Conservation (phyloP, 1,284 basidiomycete species). For the Ceratobasidium sp. region DNA sequence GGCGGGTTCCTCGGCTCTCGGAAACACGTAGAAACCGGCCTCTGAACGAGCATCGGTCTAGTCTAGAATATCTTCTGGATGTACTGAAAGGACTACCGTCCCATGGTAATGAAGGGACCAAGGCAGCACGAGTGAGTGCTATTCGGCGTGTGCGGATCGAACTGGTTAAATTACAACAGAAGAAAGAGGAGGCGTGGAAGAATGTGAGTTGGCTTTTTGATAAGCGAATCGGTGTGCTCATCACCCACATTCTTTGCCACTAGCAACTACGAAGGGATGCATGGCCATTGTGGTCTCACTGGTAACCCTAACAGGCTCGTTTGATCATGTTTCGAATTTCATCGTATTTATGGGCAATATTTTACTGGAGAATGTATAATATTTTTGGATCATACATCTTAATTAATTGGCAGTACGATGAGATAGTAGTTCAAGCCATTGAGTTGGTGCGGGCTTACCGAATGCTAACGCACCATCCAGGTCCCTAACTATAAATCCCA, state of each 20-base stretch:
- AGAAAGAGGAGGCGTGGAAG: conserved; percentile 28
- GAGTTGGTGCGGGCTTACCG: neutral
- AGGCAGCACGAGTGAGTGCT: conserved; percentile 22
- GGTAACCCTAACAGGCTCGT: neutral
- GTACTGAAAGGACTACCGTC: conserved; percentile 22
- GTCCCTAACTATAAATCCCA: conserved; percentile 69
- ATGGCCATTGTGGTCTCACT: conserved; percentile 21
- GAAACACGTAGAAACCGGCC: conserved; percentile 28
- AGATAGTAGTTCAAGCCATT: neutral
- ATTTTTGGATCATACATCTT: neutral
- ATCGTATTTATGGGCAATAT: neutral
- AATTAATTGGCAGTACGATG: neutral
- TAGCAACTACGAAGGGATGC: conserved; percentile 1
- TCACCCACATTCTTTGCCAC: neutral
- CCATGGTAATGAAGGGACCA: conserved; percentile 15
- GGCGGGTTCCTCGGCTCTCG: conserved; percentile 26
- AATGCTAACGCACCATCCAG: neutral
- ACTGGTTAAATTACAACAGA: conserved; percentile 15
- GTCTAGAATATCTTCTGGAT: conserved; percentile 27
- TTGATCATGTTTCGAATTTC: neutral
- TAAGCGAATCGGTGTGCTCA: neutral
- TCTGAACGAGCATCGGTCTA: conserved; percentile 16
- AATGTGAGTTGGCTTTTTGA: conserved; percentile 15
- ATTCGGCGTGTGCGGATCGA: conserved; percentile 13
- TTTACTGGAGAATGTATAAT: conserved; percentile 1